These are phyloP conservation scores for Austroboletus olivaceoglutinosus DNA, from an alignment of 1,284 basidiomycete species.

Conservation along the genomic window DNA sequence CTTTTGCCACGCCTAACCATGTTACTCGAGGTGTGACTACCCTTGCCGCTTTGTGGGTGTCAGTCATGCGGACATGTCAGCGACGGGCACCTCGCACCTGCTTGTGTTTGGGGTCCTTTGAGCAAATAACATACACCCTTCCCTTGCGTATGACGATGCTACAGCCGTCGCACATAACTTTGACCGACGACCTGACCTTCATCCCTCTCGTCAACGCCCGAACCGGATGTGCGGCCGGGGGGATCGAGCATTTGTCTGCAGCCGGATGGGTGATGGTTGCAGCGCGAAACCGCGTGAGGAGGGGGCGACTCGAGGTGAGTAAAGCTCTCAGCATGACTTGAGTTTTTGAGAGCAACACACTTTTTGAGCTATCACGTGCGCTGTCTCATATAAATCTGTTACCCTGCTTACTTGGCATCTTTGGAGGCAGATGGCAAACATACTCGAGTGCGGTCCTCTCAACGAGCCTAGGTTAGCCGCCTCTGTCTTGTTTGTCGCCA, in stretches of 20 bases:
- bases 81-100: conserved; percentile 64
- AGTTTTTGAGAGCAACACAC: conserved; percentile 4
- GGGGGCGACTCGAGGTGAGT: conserved; percentile 57
- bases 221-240: conserved; percentile 19
- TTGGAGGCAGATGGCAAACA: conserved; percentile 22
- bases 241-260: conserved; percentile 19
- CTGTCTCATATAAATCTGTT: too few relatives aligned
- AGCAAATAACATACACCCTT: conserved; percentile 90
- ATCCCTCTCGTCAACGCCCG: conserved; percentile 68
- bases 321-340: conserved; percentile 61
- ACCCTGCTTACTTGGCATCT: too few relatives aligned
- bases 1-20: background rate
- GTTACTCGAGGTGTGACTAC: conserved; percentile 20
- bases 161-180: conserved; percentile 90
- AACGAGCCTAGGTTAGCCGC: conserved; percentile 30
- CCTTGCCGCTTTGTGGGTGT: conserved; percentile 58
- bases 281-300: conserved; percentile 50
- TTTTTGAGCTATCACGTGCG: conserved; percentile 15
- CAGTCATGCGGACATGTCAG: conserved; percentile 4
- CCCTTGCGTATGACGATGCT: conserved; percentile 86
- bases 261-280: conserved; percentile 35
- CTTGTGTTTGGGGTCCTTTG: conserved; percentile 96
- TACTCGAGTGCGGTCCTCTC: background rate
- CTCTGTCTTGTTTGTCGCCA: conserved; percentile 37
- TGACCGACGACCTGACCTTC: conserved; percentile 96